Conservation (phyloP, 768 basidiomycete genomes). For the Botryobasidium botryosum region DNA sequence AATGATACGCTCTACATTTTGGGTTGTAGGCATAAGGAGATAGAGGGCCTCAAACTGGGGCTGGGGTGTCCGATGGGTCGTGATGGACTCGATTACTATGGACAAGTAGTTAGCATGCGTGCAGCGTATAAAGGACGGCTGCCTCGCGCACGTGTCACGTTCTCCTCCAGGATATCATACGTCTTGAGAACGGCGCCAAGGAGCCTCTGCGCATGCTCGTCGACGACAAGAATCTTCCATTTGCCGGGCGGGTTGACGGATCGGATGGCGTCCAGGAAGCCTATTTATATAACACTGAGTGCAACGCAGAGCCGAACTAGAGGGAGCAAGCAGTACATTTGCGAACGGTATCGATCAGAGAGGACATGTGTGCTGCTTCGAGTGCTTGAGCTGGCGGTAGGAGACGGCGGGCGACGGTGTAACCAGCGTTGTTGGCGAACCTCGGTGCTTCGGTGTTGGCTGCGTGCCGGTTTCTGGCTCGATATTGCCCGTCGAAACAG, state of each 20-base stretch:
- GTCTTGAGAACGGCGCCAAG: slow-evolving; percentile 76
- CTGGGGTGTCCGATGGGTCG: slow-evolving; percentile 65
- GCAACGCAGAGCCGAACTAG: too few species aligned
- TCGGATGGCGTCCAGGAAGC: slow-evolving; percentile 74
- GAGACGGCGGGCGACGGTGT: too few species aligned
- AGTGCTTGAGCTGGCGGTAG: too few species aligned
- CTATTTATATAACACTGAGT: too few species aligned
- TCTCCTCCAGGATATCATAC: slow-evolving; percentile 88
- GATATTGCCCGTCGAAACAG: too few species aligned
- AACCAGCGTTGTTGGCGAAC: too few species aligned
- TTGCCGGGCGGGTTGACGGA: slow-evolving; percentile 69
- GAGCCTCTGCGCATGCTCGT: slow-evolving; percentile 76
- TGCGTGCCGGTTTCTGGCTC: too few species aligned
- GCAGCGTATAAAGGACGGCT: neutral
- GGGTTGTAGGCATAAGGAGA: slow-evolving; percentile 82
- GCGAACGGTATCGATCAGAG: too few species aligned
- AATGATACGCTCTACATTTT: slow-evolving; percentile 85
- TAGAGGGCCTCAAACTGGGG: slow-evolving; percentile 83
- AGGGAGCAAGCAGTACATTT: too few species aligned
- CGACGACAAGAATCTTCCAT: slow-evolving; percentile 98
- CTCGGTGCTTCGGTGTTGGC: too few species aligned
- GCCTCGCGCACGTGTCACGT: slow-evolving; percentile 76
- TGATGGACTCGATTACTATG: slow-evolving; percentile 83
- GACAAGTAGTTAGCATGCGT: neutral
- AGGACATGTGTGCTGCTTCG: too few species aligned